A percentile compares a stretch with the other conserved stretches of the same genome.
Evolutionary conservation across 805 yeast genomes (phyloP).

Genomic region (Candida dajiaensis): DNA sequence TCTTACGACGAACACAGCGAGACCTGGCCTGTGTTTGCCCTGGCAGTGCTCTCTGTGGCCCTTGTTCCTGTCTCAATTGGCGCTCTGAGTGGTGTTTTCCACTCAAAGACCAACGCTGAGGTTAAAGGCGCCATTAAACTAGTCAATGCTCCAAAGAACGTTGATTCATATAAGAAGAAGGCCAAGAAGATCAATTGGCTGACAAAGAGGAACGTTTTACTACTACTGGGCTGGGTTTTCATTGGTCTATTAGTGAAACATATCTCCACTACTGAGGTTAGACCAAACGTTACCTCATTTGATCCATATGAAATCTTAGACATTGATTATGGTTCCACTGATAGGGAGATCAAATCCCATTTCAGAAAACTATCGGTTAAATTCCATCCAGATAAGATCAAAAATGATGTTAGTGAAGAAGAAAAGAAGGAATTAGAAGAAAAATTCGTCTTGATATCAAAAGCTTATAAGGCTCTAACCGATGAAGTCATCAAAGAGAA

Average conservation of each 20-base stretch:
- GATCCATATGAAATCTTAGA: constrained; percentile 91
- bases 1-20: constrained; percentile 22
- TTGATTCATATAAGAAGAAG: constrained; percentile 4
- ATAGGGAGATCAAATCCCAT: constrained; percentile 70
- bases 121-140: constrained; percentile 4
- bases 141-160: constrained; percentile 5
- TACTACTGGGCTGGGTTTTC: constrained; percentile 21
- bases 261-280: constrained; percentile 27
- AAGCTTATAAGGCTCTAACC: constrained; percentile 92
- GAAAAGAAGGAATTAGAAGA: constrained; percentile 61
- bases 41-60: constrained; percentile 20
- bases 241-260: constrained; percentile 35
- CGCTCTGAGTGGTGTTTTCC: constrained; percentile 5
- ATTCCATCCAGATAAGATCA: constrained; percentile 91
- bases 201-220: constrained; percentile 13
- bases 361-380: constrained; percentile 84
- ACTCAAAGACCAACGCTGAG: not conserved
- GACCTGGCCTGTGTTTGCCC: constrained; percentile 25
- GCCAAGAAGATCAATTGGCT: constrained; percentile 5
- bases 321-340: constrained; percentile 60
- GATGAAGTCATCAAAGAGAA: constrained; percentile 83
- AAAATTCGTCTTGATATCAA: constrained; percentile 71
- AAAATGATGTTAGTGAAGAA: constrained; percentile 44
- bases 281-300: constrained; percentile 46
- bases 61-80: constrained; percentile 19